These are phyloP conservation scores for Arthrobotrys conoides DNA, from an alignment of 2,329 filamentous ascomycete genomes.

Conservation along the genomic window DNA sequence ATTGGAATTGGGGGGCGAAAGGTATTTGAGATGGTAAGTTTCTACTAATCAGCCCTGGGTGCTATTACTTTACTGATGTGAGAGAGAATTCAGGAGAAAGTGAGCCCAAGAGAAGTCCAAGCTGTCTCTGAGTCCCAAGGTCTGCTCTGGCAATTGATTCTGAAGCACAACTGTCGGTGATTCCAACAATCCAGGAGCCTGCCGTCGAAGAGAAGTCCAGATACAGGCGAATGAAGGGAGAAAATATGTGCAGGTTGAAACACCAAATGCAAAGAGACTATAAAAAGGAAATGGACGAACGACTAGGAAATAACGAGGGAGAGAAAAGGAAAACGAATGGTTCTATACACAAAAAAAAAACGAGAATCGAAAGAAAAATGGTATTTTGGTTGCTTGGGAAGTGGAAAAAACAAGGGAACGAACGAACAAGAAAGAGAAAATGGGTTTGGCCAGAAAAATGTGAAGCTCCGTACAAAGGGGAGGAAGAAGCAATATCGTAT, in stretches of 20 bases:
- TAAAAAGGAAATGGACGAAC: conserved; percentile 34
- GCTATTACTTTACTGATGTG: conserved; percentile 11
- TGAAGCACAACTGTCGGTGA: conserved; percentile 38
- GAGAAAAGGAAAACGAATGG: conserved; percentile 52
- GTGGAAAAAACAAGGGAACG: conserved; percentile 39
- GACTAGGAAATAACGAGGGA: conserved; percentile 32
- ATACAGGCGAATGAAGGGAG: conserved; percentile 49
- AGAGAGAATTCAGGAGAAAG: conserved; percentile 8
- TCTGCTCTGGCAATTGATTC: conserved; percentile 34
- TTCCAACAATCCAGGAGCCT: conserved; percentile 32
- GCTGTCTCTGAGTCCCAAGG: conserved; percentile 40
- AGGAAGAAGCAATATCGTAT: conserved; percentile 42
- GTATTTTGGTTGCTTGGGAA: conserved; percentile 45
- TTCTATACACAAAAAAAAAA: conserved; percentile 49
- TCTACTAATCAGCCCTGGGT: conserved; percentile 1
- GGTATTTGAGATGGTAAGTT: conserved; percentile 22
- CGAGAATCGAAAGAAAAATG: conserved; percentile 51
- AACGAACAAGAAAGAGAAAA: conserved; percentile 43
- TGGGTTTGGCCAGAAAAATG: conserved; percentile 37
- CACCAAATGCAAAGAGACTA: conserved; percentile 44
- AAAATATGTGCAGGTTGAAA: conserved; percentile 48
- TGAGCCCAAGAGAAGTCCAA: conserved; percentile 37
- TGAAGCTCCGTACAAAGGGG: conserved; percentile 49
- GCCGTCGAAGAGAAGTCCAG: conserved; percentile 28
- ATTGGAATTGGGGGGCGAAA: conserved; percentile 19